Conservation (phyloP, 2,329 filamentous ascomycete genomes). For the Simplicillium aogashimaense region DNA sequence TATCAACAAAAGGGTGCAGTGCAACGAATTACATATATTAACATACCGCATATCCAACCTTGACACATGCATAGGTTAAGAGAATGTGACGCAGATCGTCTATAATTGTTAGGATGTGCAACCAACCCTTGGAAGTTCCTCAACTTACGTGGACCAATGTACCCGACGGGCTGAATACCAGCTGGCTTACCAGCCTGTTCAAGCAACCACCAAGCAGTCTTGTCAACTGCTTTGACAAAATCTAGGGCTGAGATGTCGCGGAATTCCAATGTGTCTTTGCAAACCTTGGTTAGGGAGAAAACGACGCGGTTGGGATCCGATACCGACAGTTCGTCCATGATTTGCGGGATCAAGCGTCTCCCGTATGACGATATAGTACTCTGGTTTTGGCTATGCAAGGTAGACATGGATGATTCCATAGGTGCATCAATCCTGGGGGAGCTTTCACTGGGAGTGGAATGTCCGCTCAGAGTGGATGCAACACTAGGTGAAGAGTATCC, state of each 20-base stretch:
- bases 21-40: not conserved
- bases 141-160: conserved; percentile 22
- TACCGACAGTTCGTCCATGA: conserved; percentile 16
- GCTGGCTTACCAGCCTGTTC: conserved; percentile 9
- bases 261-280: conserved; percentile 9
- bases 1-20: not conserved
- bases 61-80: conserved; percentile 20
- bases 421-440: not conserved
- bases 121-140: not conserved
- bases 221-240: conserved; percentile 17
- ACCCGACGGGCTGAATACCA: conserved; percentile 14
- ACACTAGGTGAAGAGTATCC: not conserved
- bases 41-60: conserved; percentile 21
- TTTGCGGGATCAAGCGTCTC: conserved; percentile 16
- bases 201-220: conserved; percentile 19
- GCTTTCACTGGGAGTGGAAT: not conserved
- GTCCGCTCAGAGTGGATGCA: not conserved
- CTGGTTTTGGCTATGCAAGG: not conserved
- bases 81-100: conserved; percentile 20
- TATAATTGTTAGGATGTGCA: conserved; percentile 3
- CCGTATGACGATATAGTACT: conserved; percentile 7
- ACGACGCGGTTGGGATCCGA: conserved; percentile 15
- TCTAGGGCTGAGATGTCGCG: conserved; percentile 12
- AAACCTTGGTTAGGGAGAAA: conserved; percentile 12
- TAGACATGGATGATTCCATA: not conserved